A percentile compares a stretch with the other conserved stretches of the same genome.
Conservation (phyloP, 2,329 filamentous ascomycete species). For the Mollisia scopiformis region DNA sequence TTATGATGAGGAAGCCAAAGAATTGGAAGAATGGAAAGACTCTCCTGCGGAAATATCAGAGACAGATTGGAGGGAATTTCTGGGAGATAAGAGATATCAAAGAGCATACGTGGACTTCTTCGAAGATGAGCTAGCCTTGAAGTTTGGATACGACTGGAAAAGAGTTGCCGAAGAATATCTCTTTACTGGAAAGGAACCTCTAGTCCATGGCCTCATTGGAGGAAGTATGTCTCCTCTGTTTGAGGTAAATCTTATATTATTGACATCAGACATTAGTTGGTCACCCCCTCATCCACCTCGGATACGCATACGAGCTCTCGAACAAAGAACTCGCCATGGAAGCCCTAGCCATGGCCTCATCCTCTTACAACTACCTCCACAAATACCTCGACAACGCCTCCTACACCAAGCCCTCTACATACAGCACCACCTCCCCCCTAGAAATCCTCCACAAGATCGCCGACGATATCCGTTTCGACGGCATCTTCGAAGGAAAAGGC, state of each 20-base stretch:
- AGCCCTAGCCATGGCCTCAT: constrained; percentile 70
- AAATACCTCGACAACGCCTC: constrained; percentile 72
- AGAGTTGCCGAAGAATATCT: constrained; percentile 76
- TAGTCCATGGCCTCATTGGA: constrained; percentile 79
- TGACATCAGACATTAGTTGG: constrained; percentile 61
- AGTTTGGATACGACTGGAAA: constrained; percentile 80
- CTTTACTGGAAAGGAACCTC: constrained; percentile 71
- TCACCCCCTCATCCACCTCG: constrained; percentile 91
- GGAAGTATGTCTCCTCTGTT: constrained; percentile 62
- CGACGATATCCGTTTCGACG: constrained; percentile 70
- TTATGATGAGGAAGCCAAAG: constrained; percentile 75
- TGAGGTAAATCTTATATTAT: neutral
- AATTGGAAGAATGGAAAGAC: constrained; percentile 78
- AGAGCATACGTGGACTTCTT: constrained; percentile 94
- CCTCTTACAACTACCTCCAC: constrained; percentile 62
- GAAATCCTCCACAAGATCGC: constrained; percentile 73
- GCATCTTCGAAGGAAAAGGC: constrained; percentile 61
- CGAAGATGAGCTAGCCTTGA: constrained; percentile 81
- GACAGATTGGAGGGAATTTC: constrained; percentile 83
- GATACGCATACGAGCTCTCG: constrained; percentile 89
- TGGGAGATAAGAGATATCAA: constrained; percentile 82
- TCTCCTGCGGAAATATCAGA: constrained; percentile 83
- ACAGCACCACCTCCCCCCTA: constrained; percentile 63
- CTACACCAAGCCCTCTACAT: constrained; percentile 67
- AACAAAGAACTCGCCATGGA: constrained; percentile 88